Conservation (phyloP, 139 green algal genomes). For the Medakamo hakoo region DNA sequence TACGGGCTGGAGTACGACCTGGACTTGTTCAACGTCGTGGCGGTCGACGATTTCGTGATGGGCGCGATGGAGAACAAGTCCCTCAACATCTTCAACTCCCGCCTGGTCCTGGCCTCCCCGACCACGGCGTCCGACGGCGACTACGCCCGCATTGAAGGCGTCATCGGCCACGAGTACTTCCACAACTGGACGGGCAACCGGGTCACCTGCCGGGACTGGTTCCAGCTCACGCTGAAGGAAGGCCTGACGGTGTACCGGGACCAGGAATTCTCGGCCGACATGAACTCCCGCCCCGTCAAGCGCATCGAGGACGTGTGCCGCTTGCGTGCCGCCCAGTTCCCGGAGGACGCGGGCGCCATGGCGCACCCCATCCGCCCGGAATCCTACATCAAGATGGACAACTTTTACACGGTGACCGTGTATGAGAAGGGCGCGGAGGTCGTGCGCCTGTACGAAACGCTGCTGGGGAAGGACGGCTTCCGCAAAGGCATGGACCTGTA, state of each 20-base stretch:
- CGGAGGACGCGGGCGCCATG: slow-evolving; percentile 84
- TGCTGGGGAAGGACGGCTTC: slow-evolving; percentile 90
- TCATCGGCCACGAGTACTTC: slow-evolving; percentile 64
- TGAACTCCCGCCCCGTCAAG: slow-evolving; percentile 86
- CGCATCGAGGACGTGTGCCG: slow-evolving; percentile 73
- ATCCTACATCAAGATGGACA: slow-evolving; percentile 98
- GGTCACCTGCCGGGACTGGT: slow-evolving; percentile 91
- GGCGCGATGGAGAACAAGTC: slow-evolving; percentile 97
- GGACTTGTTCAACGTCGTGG: slow-evolving; percentile 84
- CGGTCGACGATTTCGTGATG: slow-evolving; percentile 97
- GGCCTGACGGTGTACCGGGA: slow-evolving; percentile 93
- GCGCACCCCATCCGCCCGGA: slow-evolving; percentile 91
- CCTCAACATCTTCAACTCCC: slow-evolving; percentile 92
- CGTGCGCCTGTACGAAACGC: slow-evolving; percentile 76
- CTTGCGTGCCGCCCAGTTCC: slow-evolving; percentile 75
- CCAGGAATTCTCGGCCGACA: slow-evolving; percentile 85
- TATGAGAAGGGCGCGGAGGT: slow-evolving; percentile 86
- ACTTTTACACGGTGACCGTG: slow-evolving; percentile 94
- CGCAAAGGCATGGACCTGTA: slow-evolving; percentile 94
- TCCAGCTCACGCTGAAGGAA: slow-evolving; percentile 95
- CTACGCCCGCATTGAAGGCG: slow-evolving; percentile 77
- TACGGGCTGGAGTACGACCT: slow-evolving; percentile 94
- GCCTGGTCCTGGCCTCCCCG: slow-evolving; percentile 77
- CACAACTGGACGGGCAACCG: slow-evolving; percentile 95
- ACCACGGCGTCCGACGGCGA: slow-evolving; percentile 86